A percentile compares a stretch with the other conserved stretches of the same genome.
Evolutionary conservation across 306 rosid genomes (phyloP).

Genomic region (Geum urbanum): DNA sequence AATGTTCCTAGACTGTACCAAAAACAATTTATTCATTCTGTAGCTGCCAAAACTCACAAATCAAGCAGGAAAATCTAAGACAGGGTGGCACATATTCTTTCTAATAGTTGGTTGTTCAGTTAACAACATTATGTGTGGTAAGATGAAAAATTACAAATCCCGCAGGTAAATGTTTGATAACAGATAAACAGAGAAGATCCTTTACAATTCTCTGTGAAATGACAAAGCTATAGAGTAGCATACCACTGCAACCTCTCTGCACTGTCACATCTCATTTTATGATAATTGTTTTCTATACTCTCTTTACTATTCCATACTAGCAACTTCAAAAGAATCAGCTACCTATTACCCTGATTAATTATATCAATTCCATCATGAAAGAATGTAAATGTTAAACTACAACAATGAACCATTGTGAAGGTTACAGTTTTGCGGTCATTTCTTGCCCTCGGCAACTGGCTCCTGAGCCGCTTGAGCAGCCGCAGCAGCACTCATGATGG

Average conservation of each 20-base stretch:
- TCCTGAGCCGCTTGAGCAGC: slow-evolving; percentile 39
- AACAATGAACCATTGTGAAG: slow-evolving; percentile 35
- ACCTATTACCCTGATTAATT: slow-evolving; percentile 29
- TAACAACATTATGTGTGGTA: slow-evolving; percentile 21
- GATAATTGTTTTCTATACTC: slow-evolving; percentile 10
- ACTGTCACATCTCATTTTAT: slow-evolving; percentile 3
- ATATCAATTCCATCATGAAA: slow-evolving; percentile 36
- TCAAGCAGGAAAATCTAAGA: background rate
- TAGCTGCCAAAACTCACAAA: slow-evolving; percentile 1
- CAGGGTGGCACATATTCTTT: background rate
- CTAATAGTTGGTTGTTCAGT: background rate
- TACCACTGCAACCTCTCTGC: slow-evolving; percentile 15
- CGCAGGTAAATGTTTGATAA: slow-evolving; percentile 25
- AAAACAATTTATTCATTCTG: background rate
- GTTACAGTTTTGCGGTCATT: slow-evolving; percentile 31
- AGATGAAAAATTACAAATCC: slow-evolving; percentile 32
- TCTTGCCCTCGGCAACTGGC: slow-evolving; percentile 39
- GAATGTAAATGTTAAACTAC: slow-evolving; percentile 46
- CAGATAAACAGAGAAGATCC: slow-evolving; percentile 33
- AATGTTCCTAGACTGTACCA: background rate
- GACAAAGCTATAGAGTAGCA: slow-evolving; percentile 20
- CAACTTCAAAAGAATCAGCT: slow-evolving; percentile 20
- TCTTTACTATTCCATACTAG: slow-evolving; percentile 31
- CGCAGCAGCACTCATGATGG: slow-evolving; percentile 44
- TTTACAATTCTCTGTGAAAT: slow-evolving; percentile 34